These are phyloP conservation scores for Ceratobasidium sp. DNA, from an alignment of 1,284 basidiomycete species.

Conservation along the genomic window DNA sequence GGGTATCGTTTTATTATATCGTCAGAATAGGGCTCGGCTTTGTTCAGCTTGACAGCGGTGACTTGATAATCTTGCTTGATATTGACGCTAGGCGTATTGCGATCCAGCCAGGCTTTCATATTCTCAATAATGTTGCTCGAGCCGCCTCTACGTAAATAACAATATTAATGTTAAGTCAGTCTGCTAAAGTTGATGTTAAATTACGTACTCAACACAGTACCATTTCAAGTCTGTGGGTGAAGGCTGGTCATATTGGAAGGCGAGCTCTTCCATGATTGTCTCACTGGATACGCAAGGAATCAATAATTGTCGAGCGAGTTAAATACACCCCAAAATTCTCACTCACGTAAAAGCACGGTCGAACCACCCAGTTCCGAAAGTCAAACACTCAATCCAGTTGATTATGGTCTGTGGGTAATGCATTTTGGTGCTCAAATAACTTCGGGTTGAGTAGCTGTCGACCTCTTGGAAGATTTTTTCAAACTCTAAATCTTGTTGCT, in stretches of 20 bases:
- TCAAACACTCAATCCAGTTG: conserved; percentile 26
- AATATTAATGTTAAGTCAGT: background rate
- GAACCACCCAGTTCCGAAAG: conserved; percentile 18
- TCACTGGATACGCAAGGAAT: background rate
- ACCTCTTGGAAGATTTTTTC: background rate
- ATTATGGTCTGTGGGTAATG: background rate
- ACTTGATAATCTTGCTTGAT: background rate
- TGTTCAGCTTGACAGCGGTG: conserved; percentile 52
- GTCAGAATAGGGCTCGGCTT: conserved; percentile 51
- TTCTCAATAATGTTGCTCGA: conserved; percentile 44
- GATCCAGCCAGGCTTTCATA: background rate
- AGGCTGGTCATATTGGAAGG: background rate
- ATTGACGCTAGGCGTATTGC: conserved; percentile 49
- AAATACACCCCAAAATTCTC: too few species aligned
- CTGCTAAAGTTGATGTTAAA: background rate
- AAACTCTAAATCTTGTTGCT: too few species aligned
- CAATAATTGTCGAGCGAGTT: background rate
- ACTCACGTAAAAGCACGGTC: conserved; percentile 33
- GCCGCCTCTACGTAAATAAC: conserved; percentile 46
- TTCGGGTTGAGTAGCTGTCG: background rate
- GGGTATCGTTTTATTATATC: too few species aligned
- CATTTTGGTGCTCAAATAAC: background rate
- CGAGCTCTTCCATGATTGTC: background rate
- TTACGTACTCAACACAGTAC: conserved; percentile 20
- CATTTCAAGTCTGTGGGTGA: background rate